Conservation (phyloP, 768 basidiomycete genomes). For the Cystofilobasidium capitatum region DNA sequence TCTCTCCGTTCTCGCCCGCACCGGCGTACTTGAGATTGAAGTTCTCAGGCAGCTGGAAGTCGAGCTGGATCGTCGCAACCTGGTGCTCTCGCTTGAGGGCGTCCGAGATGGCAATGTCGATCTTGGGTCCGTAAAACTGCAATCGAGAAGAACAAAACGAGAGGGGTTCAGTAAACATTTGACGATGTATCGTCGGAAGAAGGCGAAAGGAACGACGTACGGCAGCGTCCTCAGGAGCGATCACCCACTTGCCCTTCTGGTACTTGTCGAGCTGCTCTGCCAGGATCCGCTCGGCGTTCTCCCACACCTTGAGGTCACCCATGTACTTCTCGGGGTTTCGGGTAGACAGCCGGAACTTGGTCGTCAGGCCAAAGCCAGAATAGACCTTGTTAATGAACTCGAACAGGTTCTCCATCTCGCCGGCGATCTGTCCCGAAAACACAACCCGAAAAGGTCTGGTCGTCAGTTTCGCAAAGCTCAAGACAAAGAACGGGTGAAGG, state of each 20-base stretch:
- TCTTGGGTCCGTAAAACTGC: slow-evolving; percentile 93
- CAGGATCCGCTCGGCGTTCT: slow-evolving; percentile 60
- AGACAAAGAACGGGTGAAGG: background rate
- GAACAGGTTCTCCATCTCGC: slow-evolving; percentile 76
- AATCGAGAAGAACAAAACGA: background rate
- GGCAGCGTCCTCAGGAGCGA: slow-evolving; percentile 93
- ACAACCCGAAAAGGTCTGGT: background rate
- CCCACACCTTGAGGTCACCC: slow-evolving; percentile 81
- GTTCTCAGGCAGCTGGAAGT: slow-evolving; percentile 94
- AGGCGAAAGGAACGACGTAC: slow-evolving; percentile 2
- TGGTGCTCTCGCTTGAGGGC: slow-evolving; percentile 89
- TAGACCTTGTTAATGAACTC: slow-evolving; percentile 94
- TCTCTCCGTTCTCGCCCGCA: slow-evolving; percentile 56
- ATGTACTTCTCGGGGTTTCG: slow-evolving; percentile 83
- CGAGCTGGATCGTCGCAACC: slow-evolving; percentile 96
- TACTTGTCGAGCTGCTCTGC: slow-evolving; percentile 62
- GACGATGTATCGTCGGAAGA: background rate
- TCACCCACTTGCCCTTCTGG: slow-evolving; percentile 78
- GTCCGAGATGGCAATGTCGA: slow-evolving; percentile 92
- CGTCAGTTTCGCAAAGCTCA: too few species aligned
- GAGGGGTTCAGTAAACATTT: background rate
- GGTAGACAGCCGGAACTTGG: slow-evolving; percentile 87
- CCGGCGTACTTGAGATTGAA: slow-evolving; percentile 77
- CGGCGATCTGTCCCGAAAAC: too few species aligned
- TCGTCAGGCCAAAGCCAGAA: slow-evolving; percentile 86